Percentiles rank a stretch among this genome's conserved stretches.
Evolutionary conservation across 352 stramenopile genomes (phyloP).

Genomic region (Phytophthora vignae): DNA sequence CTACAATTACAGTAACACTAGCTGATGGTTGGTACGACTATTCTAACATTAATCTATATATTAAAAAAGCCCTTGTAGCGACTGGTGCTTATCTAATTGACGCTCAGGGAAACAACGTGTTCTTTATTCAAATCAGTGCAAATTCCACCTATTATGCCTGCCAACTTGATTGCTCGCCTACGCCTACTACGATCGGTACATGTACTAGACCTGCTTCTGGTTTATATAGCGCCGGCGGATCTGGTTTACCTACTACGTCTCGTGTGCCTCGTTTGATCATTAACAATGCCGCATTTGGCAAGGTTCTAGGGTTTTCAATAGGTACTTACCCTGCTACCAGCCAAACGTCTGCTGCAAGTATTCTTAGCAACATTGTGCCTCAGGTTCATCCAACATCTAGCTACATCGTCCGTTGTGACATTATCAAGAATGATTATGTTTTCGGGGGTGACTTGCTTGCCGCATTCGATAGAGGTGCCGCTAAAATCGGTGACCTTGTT

Average conservation of each 20-base stretch:
- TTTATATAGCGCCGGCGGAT: neutral
- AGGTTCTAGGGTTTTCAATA: neutral
- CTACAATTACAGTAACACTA: too few species aligned
- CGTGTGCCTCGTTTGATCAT: neutral
- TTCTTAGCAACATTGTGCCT: neutral
- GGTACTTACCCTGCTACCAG: neutral
- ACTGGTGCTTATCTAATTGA: too few species aligned
- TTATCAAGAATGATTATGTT: neutral
- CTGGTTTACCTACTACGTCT: neutral
- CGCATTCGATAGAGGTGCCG: neutral
- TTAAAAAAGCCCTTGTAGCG: too few species aligned
- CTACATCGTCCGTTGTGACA: neutral
- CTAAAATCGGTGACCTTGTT: too few species aligned
- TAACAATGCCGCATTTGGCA: neutral
- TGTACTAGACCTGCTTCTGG: neutral
- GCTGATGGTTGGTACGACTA: too few species aligned
- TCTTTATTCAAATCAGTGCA: too few species aligned
- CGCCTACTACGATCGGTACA: too few species aligned
- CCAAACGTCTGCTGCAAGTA: neutral
- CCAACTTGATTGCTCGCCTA: too few species aligned
- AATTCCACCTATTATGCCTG: too few species aligned
- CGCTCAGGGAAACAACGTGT: too few species aligned
- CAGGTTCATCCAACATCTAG: neutral
- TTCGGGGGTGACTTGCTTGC: neutral
- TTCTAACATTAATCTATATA: too few species aligned